Conservation (phyloP, 441 rosid species). For the Pelargonium australe region DNA sequence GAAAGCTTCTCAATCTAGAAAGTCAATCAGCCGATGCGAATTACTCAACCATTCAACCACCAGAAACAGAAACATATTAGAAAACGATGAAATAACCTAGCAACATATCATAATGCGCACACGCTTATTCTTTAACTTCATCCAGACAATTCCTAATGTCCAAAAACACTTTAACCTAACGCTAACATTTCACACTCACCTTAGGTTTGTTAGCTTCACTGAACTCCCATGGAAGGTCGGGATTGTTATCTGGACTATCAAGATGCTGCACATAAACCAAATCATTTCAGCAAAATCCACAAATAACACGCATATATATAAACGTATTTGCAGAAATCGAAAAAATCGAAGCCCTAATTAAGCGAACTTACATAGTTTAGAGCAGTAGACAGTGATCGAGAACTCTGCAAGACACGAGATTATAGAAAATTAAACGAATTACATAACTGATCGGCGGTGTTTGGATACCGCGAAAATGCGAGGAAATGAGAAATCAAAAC, state of each 20-base stretch:
- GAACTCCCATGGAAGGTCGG: conserved; percentile 91
- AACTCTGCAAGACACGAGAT: conserved; percentile 27
- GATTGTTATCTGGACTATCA: conserved; percentile 85
- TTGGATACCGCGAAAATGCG: conserved; percentile 17
- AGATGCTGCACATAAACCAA: conserved; percentile 51
- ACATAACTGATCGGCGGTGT: conserved; percentile 12
- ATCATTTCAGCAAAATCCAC: no score
- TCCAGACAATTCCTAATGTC: not conserved
- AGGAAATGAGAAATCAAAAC: conserved; percentile 26
- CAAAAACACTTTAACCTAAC: not conserved
- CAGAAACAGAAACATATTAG: not conserved
- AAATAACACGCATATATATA: not conserved
- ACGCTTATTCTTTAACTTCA: not conserved
- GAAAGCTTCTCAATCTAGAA: not conserved
- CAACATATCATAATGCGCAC: not conserved
- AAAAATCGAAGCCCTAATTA: not conserved
- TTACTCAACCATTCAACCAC: not conserved
- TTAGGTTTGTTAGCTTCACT: conserved; percentile 49
- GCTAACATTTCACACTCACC: conserved; percentile 32
- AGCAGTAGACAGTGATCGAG: conserved; percentile 81
- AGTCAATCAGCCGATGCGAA: not conserved
- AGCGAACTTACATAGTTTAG: conserved; percentile 69
- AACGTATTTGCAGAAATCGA: not conserved
- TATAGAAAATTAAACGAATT: conserved; percentile 6
- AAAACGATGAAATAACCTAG: not conserved